phyloP scores from a whole-genome alignment of 129 eudicot genomes.

The Flaveria bidentis region DNA sequence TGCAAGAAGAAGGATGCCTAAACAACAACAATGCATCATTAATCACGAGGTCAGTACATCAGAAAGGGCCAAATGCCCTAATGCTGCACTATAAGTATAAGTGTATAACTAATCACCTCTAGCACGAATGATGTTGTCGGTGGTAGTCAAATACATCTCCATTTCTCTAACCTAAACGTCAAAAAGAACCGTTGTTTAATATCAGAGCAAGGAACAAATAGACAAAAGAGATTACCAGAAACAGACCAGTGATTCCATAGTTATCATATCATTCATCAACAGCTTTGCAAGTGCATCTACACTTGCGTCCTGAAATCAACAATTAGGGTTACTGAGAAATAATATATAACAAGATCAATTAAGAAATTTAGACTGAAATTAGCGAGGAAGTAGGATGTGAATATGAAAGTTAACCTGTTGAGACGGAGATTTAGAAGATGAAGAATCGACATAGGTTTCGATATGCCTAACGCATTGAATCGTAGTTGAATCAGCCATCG shows the following conservation, averaged over 20 bases:
- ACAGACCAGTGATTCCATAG: conserved; percentile 61
- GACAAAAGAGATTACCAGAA: conserved; percentile 2
- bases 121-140: conserved; percentile 74
- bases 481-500: conserved; percentile 41
- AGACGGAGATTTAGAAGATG: conserved; percentile 51
- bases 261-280: conserved; percentile 54
- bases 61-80: neutral
- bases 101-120: conserved; percentile 54
- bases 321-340: neutral
- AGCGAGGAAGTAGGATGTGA: conserved; percentile 1
- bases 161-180: conserved; percentile 70
- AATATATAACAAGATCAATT: neutral
- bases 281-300: conserved; percentile 69
- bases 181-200: neutral
- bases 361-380: neutral
- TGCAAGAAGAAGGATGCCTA: conserved; percentile 89
- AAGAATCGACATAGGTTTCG: conserved; percentile 69
- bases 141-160: conserved; percentile 89
- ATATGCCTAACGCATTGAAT: conserved; percentile 47
- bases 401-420: conserved; percentile 58
- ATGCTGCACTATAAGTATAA: neutral
- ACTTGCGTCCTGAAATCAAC: conserved; percentile 62
- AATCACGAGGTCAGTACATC: neutral
- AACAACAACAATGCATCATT: conserved; percentile 23
- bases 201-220: neutral